These are phyloP conservation scores for Chlamydomonas eustigma DNA, from an alignment of 139 green algal genomes.

Conservation along the genomic window DNA sequence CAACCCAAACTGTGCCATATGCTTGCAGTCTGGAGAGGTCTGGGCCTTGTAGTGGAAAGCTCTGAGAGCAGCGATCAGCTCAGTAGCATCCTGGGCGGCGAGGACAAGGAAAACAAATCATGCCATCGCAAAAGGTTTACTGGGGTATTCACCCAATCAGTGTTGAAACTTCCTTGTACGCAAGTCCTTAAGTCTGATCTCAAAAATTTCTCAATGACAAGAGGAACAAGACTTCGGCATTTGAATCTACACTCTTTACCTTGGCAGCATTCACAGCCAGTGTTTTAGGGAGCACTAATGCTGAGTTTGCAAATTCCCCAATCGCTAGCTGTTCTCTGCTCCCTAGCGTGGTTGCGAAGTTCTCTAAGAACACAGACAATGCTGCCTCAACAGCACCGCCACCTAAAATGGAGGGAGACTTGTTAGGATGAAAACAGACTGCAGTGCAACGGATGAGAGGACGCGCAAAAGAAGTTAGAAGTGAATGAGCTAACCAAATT, in stretches of 20 bases:
- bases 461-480: too few relatives aligned
- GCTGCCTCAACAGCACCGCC: slow-evolving; percentile 91
- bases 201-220: too few relatives aligned
- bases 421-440: too few relatives aligned
- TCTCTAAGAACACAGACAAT: slow-evolving; percentile 93
- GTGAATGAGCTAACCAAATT: too few relatives aligned
- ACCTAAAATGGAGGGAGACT: too few relatives aligned
- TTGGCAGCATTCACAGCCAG: slow-evolving; percentile 91
- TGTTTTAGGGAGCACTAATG: slow-evolving; percentile 73
- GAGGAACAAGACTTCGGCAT: too few relatives aligned
- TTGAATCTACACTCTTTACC: too few relatives aligned
- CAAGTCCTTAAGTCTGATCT: too few relatives aligned
- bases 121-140: too few relatives aligned
- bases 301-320: slow-evolving; percentile 75
- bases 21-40: slow-evolving; percentile 30
- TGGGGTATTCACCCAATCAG: too few relatives aligned
- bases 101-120: not conserved
- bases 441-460: too few relatives aligned
- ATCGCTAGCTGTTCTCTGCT: slow-evolving; percentile 97
- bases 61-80: slow-evolving; percentile 87
- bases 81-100: slow-evolving; percentile 44
- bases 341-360: slow-evolving; percentile 91
- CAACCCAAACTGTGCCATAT: slow-evolving; percentile 63
- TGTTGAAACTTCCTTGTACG: too few relatives aligned
- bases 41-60: slow-evolving; percentile 89